These are phyloP conservation scores for Oryza brachyantha DNA, from an alignment of 176 grass and related monocot species.

Conservation along the genomic window DNA sequence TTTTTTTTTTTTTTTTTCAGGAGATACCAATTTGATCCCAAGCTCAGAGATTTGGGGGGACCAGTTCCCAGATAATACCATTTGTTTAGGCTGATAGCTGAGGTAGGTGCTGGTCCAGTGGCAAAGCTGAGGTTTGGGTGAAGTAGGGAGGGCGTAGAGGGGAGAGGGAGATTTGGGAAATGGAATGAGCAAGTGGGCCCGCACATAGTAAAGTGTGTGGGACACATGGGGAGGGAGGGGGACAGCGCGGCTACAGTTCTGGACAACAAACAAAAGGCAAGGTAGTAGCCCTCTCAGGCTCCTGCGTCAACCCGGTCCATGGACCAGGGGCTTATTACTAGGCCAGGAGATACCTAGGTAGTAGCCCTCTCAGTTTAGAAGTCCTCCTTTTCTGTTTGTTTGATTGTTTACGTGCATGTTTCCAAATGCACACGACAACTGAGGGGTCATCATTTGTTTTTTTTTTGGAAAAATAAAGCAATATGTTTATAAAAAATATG, in stretches of 20 bases:
- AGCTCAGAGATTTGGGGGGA: constrained; percentile 33
- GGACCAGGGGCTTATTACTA: too few relatives aligned
- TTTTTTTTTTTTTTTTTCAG: too few relatives aligned
- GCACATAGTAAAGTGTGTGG: constrained; percentile 31
- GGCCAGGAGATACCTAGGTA: too few relatives aligned
- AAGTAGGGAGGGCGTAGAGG: not conserved
- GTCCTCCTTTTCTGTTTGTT: too few relatives aligned
- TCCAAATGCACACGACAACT: too few relatives aligned
- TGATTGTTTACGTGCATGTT: too few relatives aligned
- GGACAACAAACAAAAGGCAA: constrained; percentile 38
- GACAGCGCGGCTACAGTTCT: constrained; percentile 38
- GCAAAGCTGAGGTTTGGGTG: not conserved
- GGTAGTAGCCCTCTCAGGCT: not conserved
- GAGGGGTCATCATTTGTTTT: too few relatives aligned
- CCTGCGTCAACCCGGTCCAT: not conserved
- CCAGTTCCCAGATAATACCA: not conserved
- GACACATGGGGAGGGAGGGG: not conserved
- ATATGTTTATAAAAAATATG: too few relatives aligned
- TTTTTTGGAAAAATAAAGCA: too few relatives aligned
- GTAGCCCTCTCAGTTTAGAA: too few relatives aligned
- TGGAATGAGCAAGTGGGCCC: constrained; percentile 34
- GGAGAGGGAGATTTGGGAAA: not conserved
- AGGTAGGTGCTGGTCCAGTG: not conserved
- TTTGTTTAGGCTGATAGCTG: not conserved
- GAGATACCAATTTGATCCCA: constrained; percentile 24